Conservation (phyloP, 2,329 filamentous ascomycete species). For the Clonostachys solani region DNA sequence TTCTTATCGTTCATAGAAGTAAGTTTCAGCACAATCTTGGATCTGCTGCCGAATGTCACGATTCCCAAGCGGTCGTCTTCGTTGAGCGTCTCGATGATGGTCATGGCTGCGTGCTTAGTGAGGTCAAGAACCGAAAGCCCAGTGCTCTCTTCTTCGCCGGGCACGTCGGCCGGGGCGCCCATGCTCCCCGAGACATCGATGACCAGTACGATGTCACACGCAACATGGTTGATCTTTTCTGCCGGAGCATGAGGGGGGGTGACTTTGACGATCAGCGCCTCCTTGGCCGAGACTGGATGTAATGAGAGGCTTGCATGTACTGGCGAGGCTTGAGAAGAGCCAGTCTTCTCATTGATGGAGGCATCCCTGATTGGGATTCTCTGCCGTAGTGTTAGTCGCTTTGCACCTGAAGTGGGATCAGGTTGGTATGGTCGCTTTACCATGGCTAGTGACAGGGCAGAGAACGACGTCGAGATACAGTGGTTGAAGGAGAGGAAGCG, state of each 20-base stretch:
- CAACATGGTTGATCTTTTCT: constrained; percentile 28
- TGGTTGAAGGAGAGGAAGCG: too few species aligned
- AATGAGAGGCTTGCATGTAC: constrained; percentile 9
- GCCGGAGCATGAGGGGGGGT: constrained; percentile 33
- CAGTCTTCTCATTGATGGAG: too few species aligned
- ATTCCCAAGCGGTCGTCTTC: constrained; percentile 52
- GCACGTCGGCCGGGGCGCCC: constrained; percentile 38
- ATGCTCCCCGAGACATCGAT: constrained; percentile 60
- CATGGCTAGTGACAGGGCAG: too few species aligned
- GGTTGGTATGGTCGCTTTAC: too few species aligned
- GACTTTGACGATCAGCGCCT: constrained; percentile 41
- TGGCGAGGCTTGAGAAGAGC: too few species aligned
- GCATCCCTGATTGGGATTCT: constrained; percentile 3
- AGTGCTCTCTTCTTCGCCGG: constrained; percentile 40
- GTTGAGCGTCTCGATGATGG: constrained; percentile 52
- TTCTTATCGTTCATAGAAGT: constrained; percentile 38
- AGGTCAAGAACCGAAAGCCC: constrained; percentile 54
- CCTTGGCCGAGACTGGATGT: constrained; percentile 27
- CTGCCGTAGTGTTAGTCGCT: neutral
- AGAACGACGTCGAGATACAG: too few species aligned
- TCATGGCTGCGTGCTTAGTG: constrained; percentile 54
- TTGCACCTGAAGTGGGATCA: neutral
- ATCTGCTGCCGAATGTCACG: constrained; percentile 44
- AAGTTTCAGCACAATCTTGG: constrained; percentile 39
- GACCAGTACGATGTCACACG: constrained; percentile 57